phyloP scores from a whole-genome alignment of 495 filamentous ascomycete species.

The Cercophora scortea region DNA sequence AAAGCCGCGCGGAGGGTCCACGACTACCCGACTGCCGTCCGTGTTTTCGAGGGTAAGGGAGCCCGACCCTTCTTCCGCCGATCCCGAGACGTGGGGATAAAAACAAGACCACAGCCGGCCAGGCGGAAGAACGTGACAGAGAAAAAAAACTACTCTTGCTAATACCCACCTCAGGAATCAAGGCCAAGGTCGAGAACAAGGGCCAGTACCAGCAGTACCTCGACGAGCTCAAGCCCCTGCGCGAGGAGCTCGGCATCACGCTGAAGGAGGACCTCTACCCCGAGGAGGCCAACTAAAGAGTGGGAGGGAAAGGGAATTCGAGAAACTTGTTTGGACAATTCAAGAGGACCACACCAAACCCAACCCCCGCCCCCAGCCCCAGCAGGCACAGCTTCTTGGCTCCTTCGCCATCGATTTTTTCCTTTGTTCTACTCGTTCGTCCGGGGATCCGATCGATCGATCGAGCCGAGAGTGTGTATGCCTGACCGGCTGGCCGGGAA shows the following conservation, averaged over 20 bases:
- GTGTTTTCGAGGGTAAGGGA: slow-evolving; percentile 86
- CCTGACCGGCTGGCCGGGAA: too few species aligned
- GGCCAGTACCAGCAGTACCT: slow-evolving; percentile 98
- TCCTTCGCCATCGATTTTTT: too few species aligned
- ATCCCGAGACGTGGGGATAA: too few species aligned
- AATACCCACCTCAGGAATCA: slow-evolving; percentile 61
- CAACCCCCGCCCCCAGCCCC: too few species aligned
- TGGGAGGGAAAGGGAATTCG: neutral
- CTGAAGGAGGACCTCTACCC: slow-evolving; percentile 96
- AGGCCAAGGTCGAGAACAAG: slow-evolving; percentile 98
- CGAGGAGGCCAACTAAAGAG: slow-evolving; percentile 49
- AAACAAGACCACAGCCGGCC: neutral
- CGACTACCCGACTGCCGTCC: slow-evolving; percentile 95
- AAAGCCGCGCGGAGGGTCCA: slow-evolving; percentile 91
- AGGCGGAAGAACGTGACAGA: neutral
- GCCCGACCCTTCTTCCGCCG: neutral
- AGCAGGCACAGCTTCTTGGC: too few species aligned
- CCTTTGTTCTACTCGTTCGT: too few species aligned
- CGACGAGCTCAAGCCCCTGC: slow-evolving; percentile 79
- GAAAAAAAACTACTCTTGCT: neutral
- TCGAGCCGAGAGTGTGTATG: too few species aligned
- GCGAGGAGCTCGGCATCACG: slow-evolving; percentile 85
- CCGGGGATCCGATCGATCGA: too few species aligned
- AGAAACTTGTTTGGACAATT: neutral
- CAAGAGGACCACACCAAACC: too few species aligned